phyloP scores from a whole-genome alignment of 1,284 basidiomycete species.

The Kwoniella shivajii region DNA sequence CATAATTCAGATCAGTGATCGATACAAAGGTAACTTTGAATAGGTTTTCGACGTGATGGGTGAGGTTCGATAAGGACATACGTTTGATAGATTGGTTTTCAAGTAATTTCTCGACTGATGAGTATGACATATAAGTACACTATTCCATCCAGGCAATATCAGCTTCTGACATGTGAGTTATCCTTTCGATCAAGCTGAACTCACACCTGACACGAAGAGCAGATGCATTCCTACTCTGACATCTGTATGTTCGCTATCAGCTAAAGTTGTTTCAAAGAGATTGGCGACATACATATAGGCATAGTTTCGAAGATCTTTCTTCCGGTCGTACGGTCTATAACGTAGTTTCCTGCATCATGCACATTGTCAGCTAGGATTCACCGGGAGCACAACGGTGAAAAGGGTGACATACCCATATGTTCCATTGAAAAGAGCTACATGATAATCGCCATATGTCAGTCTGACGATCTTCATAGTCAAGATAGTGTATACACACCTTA shows the following conservation, averaged over 20 bases:
- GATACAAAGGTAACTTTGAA: not conserved
- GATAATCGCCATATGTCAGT: not conserved
- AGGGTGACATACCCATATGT: constrained; percentile 49
- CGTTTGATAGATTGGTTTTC: constrained; percentile 67
- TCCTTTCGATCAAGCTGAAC: not conserved
- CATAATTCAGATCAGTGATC: not conserved
- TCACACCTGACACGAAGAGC: constrained; percentile 60
- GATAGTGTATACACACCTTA: constrained; percentile 22
- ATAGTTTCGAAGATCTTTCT: constrained; percentile 74
- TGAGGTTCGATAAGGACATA: constrained; percentile 34
- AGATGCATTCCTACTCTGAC: constrained; percentile 69
- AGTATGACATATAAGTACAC: constrained; percentile 61
- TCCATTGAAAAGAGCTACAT: constrained; percentile 49
- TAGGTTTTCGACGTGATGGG: not conserved
- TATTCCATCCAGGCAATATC: constrained; percentile 26
- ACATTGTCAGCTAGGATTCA: constrained; percentile 8
- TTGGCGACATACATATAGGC: constrained; percentile 68
- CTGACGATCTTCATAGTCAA: not conserved
- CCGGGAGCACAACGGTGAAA: not conserved
- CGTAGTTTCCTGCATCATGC: constrained; percentile 74
- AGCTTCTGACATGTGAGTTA: constrained; percentile 2
- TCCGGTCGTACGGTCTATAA: constrained; percentile 63
- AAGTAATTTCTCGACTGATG: constrained; percentile 64
- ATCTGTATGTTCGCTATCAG: constrained; percentile 19
- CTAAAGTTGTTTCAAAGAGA: not conserved